Percentiles rank a stretch among this genome's conserved stretches.
phyloP scores from a whole-genome alignment of 2,329 filamentous ascomycete genomes.

The Penicillium thymicola region DNA sequence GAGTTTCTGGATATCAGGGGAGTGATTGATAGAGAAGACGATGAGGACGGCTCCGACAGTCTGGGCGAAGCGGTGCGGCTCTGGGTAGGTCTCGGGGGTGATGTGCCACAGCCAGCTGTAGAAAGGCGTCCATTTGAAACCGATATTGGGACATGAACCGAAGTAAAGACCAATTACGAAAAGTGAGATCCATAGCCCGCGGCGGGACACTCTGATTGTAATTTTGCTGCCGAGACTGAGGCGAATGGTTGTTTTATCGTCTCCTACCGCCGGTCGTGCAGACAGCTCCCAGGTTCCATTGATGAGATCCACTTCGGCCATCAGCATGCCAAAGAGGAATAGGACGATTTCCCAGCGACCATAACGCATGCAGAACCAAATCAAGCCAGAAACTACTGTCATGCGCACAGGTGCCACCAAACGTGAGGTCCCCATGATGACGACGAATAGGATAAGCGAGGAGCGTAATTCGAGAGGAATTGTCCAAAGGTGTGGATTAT shows the following conservation, averaged over 20 bases:
- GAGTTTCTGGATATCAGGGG: slow-evolving; percentile 40
- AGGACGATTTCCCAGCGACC: slow-evolving; percentile 45
- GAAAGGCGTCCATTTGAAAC: slow-evolving; percentile 42
- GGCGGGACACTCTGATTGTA: slow-evolving; percentile 25
- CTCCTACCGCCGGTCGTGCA: neutral
- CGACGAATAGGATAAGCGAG: slow-evolving; percentile 44
- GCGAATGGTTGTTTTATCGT: slow-evolving; percentile 22
- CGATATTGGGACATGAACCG: slow-evolving; percentile 42
- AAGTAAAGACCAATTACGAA: slow-evolving; percentile 43
- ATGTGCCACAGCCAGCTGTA: slow-evolving; percentile 40
- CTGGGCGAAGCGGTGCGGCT: slow-evolving; percentile 46
- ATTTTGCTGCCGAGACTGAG: slow-evolving; percentile 13
- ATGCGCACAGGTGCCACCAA: slow-evolving; percentile 35
- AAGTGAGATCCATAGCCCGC: slow-evolving; percentile 36
- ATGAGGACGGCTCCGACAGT: slow-evolving; percentile 43
- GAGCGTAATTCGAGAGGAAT: slow-evolving; percentile 47
- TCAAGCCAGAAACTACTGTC: slow-evolving; percentile 30
- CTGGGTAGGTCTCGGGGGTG: slow-evolving; percentile 41
- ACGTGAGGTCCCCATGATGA: slow-evolving; percentile 41
- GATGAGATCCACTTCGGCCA: slow-evolving; percentile 45
- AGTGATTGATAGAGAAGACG: slow-evolving; percentile 43
- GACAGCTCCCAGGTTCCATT: slow-evolving; percentile 36
- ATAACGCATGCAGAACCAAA: slow-evolving; percentile 42
- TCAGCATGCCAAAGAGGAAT: slow-evolving; percentile 43
- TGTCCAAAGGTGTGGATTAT: slow-evolving; percentile 48